These are phyloP conservation scores for Annona squamosa DNA, from an alignment of 164 flowering plant genomes.

Conservation along the genomic window DNA sequence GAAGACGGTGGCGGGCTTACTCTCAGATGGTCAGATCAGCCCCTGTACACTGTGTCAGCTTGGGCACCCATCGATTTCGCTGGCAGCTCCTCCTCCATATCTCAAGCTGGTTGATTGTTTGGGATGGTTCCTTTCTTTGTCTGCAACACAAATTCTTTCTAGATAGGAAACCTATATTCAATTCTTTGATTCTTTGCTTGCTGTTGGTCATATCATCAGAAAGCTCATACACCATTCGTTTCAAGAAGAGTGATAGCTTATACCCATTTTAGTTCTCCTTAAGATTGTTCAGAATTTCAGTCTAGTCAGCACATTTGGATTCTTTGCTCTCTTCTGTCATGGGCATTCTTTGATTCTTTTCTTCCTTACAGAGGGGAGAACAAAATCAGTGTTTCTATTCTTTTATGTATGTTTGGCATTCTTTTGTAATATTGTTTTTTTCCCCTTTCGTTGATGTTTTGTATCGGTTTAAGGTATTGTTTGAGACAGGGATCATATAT, in stretches of 20 bases:
- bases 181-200: conserved; percentile 64
- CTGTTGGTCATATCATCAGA: conserved; percentile 22
- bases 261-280: conserved; percentile 4
- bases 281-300: conserved; percentile 7
- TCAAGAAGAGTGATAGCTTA: conserved; percentile 8
- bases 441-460: neutral
- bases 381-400: neutral
- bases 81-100: conserved; percentile 49
- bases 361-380: conserved; percentile 5
- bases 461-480: neutral
- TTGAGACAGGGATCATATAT: conserved; percentile 5
- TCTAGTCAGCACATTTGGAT: conserved; percentile 15
- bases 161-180: conserved; percentile 30
- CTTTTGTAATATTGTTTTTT: neutral
- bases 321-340: conserved; percentile 13
- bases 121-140: conserved; percentile 1
- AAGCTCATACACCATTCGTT: conserved; percentile 2
- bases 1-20: conserved; percentile 47
- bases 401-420: neutral
- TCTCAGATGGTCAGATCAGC: conserved; percentile 71
- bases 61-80: conserved; percentile 66
- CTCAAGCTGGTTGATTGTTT: conserved; percentile 44
- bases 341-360: conserved; percentile 45
- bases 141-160: conserved; percentile 43
- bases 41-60: conserved; percentile 80